Conservation (phyloP, 345 rosid genomes). For the Hevea brasiliensis region DNA sequence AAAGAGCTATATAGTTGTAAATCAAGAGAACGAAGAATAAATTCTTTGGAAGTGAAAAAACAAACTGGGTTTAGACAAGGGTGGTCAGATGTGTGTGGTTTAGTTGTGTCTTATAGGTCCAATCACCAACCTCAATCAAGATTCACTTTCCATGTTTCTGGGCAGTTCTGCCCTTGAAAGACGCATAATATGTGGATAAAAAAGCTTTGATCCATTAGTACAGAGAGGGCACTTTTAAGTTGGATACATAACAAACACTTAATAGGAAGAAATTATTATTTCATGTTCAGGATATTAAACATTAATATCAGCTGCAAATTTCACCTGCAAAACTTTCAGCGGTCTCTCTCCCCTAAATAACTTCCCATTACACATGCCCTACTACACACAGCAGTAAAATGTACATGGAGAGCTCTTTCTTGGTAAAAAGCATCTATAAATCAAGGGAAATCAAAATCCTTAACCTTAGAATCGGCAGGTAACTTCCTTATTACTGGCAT, state of each 20-base stretch:
- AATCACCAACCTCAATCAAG: conserved; percentile 26
- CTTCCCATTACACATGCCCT: too few species aligned
- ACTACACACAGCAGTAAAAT: too few species aligned
- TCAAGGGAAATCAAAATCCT: conserved; percentile 31
- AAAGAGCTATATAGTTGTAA: conserved; percentile 29
- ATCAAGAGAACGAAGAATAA: conserved; percentile 41
- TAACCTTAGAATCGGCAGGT: conserved; percentile 27
- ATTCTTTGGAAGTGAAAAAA: conserved; percentile 1
- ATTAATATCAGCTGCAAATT: conserved; percentile 1
- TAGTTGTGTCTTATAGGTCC: conserved; percentile 18
- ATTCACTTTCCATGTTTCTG: conserved; percentile 29
- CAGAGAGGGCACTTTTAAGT: background rate
- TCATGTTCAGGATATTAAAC: too few species aligned
- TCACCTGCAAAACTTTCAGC: too few species aligned
- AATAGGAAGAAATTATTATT: background rate
- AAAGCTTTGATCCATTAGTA: background rate
- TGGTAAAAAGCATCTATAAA: background rate
- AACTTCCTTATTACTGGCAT: conserved; percentile 24
- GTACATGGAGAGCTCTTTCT: background rate
- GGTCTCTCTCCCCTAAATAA: too few species aligned
- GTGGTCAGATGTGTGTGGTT: conserved; percentile 32
- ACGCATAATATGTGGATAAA: conserved; percentile 19
- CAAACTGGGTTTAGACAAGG: conserved; percentile 25
- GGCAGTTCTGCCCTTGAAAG: conserved; percentile 30
- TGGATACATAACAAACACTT: background rate